A percentile compares a stretch with the other conserved stretches of the same genome.
Conservation (phyloP, 2,329 filamentous ascomycete genomes). For the Didymella lethalis region DNA sequence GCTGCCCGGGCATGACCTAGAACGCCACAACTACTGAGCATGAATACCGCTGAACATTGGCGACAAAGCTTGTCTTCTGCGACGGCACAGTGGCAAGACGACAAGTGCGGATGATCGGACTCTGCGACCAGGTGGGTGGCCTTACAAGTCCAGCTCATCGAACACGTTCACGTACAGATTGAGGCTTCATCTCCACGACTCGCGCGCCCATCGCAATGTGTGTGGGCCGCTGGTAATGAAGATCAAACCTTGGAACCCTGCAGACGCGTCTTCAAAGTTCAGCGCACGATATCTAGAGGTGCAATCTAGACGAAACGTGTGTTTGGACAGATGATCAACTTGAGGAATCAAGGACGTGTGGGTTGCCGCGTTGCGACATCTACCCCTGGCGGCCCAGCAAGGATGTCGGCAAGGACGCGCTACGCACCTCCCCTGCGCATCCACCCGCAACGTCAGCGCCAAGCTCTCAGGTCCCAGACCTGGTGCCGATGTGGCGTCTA, state of each 20-base stretch:
- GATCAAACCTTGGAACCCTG: slow-evolving; percentile 15
- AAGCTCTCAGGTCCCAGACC: not conserved
- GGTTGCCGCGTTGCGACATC: not conserved
- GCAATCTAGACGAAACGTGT: slow-evolving; percentile 17
- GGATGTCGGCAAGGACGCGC: not conserved
- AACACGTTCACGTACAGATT: not conserved
- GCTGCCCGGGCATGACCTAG: slow-evolving; percentile 3
- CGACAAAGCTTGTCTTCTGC: not conserved
- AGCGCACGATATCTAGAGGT: not conserved
- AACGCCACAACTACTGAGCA: not conserved
- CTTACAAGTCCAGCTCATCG: not conserved
- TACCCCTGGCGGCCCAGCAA: slow-evolving; percentile 15
- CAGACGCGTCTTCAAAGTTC: slow-evolving; percentile 10
- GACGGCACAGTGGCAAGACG: not conserved
- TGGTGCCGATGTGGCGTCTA: slow-evolving; percentile 5
- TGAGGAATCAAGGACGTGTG: not conserved
- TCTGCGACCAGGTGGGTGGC: not conserved
- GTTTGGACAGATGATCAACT: slow-evolving; percentile 11
- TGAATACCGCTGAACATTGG: not conserved
- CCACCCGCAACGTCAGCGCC: not conserved
- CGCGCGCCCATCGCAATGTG: slow-evolving; percentile 1
- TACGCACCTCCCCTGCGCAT: not conserved
- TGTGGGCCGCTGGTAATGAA: slow-evolving; percentile 14
- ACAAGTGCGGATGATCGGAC: slow-evolving; percentile 3
- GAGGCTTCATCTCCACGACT: slow-evolving; percentile 9